Evolutionary conservation across 106 monocot species (phyloP), one percentile per base, ranked within the genome.

Genomic region (Gastrodia elata): DNA sequence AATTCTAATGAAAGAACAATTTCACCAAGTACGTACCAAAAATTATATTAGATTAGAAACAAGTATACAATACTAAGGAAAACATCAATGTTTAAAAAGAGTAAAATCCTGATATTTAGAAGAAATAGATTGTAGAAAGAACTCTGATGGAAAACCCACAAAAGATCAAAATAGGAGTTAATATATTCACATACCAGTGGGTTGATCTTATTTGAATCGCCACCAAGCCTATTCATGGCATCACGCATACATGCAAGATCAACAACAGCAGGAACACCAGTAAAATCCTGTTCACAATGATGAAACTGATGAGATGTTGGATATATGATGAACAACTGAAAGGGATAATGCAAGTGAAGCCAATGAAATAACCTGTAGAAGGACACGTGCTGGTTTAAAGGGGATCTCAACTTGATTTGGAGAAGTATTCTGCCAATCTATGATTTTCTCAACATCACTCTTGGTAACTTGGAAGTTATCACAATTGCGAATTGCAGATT

Each of bases 371-470:
- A 93, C 96, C 92, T 97, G 96, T 39, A 97, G 86, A 39, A 97
- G 92, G 55, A 97, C 92, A 71, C 92, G 92, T 39, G 96, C 96
- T 71, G 96, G 96, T 79, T 97, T 97, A 75, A 97, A 97, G 2
- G 92, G 88, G 40, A 97, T 97, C 68, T 97, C 92, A 35, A 92
- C 92, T 32, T 77, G 80, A 57, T 86, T 92, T 6, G 92, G 90
- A 40, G 96, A 77, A 48, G 87, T 83, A 68, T 92, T 97, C 73
- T 92, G 90, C 96, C 96, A 97, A 71, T 97, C 92, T 69, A 97
- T 86, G 30, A 92, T 97, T 48, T 97, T 97, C 79, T 97, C 96
- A 1, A 97, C 92, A 80, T 92, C 92, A 73, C 79, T 78, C 44
- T 77, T 81, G 14, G 80, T 92, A 48, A 97, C 96, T 65, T 97